A percentile compares a stretch with the other conserved stretches of the same genome.
These are phyloP conservation scores for Cudoniella acicularis DNA, from an alignment of 495 filamentous ascomycete genomes.

Conservation along the genomic window DNA sequence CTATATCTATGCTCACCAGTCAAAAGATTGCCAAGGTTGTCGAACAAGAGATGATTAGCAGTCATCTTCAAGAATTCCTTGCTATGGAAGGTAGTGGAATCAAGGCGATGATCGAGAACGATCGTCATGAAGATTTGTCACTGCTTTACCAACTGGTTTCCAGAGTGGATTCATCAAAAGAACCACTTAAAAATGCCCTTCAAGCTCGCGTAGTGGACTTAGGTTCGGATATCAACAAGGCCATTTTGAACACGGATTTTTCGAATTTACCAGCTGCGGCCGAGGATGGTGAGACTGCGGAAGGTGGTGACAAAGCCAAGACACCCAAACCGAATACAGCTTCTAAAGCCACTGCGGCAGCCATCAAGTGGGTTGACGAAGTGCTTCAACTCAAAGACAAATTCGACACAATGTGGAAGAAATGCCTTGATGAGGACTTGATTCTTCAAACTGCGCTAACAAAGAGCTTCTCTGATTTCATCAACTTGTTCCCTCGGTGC, in stretches of 20 bases:
- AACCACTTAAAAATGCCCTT: conserved; percentile 62
- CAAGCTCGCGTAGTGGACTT: conserved; percentile 73
- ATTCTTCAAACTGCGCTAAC: conserved; percentile 76
- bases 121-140: conserved; percentile 68
- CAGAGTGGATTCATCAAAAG: conserved; percentile 74
- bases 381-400: conserved; percentile 82
- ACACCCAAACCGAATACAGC: conserved; percentile 42
- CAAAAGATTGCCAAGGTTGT: conserved; percentile 74
- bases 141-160: conserved; percentile 75
- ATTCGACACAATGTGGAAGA: conserved; percentile 73
- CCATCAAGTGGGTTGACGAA: conserved; percentile 94
- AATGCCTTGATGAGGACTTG: conserved; percentile 70
- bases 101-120: conserved; percentile 86
- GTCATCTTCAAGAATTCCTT: conserved; percentile 76
- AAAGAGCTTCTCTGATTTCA: conserved; percentile 82
- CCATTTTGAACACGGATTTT: conserved; percentile 35
- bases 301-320: conserved; percentile 44
- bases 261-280: conserved; percentile 21
- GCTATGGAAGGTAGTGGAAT: conserved; percentile 80
- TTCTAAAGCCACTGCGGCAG: conserved; percentile 65
- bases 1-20: conserved; percentile 64
- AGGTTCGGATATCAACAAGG: conserved; percentile 75
- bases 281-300: conserved; percentile 33
- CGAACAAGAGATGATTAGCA: conserved; percentile 72
- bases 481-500: conserved; percentile 77